Base-by-base conservation (phyloP, 1,284 basidiomycete species). In the Ceratobasidium sp. region DNA sequence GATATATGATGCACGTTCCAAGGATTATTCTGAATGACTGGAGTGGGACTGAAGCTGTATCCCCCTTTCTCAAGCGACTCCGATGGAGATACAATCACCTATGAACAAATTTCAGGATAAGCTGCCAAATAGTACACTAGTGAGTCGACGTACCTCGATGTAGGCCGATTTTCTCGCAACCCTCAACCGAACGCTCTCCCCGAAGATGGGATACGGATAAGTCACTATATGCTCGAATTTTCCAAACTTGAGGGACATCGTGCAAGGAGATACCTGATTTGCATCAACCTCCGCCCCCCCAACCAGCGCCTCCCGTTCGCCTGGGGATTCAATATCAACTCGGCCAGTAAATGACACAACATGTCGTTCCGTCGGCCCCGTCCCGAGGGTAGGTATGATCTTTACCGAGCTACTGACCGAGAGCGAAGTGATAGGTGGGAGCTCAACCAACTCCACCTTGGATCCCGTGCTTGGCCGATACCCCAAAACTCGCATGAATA, bases 401-500 rank as follows among this genome's bases (percentile, higher is more conserved):
- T 9, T 67, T 17, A 26, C 20, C 1, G 48, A 28, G 1, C 6
- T 23, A 26, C 28, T 44, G 6, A 0, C 20, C 46, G 48, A 50
- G 3, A n/a, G 13, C 23, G 33, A 40, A 44, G 9, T 33, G 2
- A 28, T 6, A 3, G 20, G 70, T 2, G 56, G 28, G 28, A 62
- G 56, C 38, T 20, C 17, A 3, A 54, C 48, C 6, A 9, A 44
- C 5, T 64, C 52, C 20, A 71, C 1, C n/a, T 73, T 2, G 79
- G 28, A n/a, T 2, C 3, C 2, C 26, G 26, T 38, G 15, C 33
- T 56, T 3, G 80, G 74, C 15, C 57, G 46, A 54, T 83, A 83
- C 0, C 83, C 83, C 6, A 84, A 65, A 20, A 85, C 78, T 44
- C 83, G 81, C 12, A 87, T 85, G 54, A 83, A 79, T 6, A 80